A percentile compares a stretch with the other conserved stretches of the same genome.
Conservation (phyloP, 352 stramenopile genomes). For the Globisporangium echinulatum region DNA sequence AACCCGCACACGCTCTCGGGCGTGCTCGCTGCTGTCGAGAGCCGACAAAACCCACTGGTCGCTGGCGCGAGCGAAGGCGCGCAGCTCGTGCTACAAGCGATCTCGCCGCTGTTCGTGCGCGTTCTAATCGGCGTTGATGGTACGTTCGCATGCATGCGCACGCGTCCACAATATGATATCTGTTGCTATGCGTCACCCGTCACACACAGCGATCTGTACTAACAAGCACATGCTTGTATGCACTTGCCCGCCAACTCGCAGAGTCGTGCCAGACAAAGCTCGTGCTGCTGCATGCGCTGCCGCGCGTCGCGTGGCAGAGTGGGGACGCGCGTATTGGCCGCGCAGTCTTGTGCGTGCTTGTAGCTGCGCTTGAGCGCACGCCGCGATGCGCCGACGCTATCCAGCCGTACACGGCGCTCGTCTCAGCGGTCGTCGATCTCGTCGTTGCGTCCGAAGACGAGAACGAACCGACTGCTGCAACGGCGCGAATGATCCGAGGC, state of each 20-base stretch:
- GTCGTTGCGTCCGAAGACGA: conserved; percentile 5
- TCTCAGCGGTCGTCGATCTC: conserved; percentile 35
- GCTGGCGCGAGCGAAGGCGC: background rate
- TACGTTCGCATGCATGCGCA: conserved; percentile 1
- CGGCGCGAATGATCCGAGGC: conserved; percentile 6
- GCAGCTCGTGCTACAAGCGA: conserved; percentile 11
- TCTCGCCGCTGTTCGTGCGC: conserved; percentile 25
- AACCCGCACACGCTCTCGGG: conserved; percentile 32
- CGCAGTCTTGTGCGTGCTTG: conserved; percentile 15
- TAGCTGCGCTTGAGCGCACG: conserved; percentile 28
- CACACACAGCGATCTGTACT: no score
- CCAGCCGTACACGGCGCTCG: conserved; percentile 30
- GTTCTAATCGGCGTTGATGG: conserved; percentile 26
- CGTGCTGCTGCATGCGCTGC: conserved; percentile 29
- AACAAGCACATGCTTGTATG: no score
- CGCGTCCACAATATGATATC: no score
- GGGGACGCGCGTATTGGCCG: conserved; percentile 4
- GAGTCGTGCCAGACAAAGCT: conserved; percentile 19
- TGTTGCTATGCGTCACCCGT: no score
- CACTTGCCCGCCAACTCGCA: background rate
- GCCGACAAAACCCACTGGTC: conserved; percentile 4
- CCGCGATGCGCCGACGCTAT: conserved; percentile 16
- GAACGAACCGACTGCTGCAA: background rate
- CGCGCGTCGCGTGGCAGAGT: conserved; percentile 33
- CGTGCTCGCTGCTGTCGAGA: conserved; percentile 32